phyloP scores from a whole-genome alignment of 768 basidiomycete species.

The Dioszegia aurantiaca region DNA sequence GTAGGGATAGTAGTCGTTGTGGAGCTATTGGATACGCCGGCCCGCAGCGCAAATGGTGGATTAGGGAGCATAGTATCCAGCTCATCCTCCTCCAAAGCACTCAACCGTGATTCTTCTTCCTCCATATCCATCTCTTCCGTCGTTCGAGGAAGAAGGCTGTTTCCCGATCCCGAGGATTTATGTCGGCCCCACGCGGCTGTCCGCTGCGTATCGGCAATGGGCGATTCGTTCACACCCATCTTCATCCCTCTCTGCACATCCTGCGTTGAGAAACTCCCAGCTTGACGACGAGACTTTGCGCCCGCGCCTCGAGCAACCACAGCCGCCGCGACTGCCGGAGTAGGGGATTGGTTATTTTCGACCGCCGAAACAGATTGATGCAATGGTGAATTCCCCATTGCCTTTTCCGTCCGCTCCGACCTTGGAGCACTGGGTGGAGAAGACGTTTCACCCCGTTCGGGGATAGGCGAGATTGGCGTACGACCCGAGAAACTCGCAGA shows the following conservation, averaged over 20 bases:
- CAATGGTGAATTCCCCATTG: conserved; percentile 19
- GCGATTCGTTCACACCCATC: conserved; percentile 40
- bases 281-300: conserved; percentile 67
- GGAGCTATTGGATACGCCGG: conserved; percentile 20
- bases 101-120: conserved; percentile 21
- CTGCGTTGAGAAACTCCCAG: conserved; percentile 90
- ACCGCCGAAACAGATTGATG: conserved; percentile 10
- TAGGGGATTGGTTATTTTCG: conserved; percentile 1
- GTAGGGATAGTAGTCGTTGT: conserved; percentile 11
- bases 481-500: conserved; percentile 43
- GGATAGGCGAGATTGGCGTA: conserved; percentile 53
- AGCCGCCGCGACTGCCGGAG: not conserved
- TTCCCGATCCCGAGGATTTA: conserved; percentile 30
- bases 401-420: conserved; percentile 9
- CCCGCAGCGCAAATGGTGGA: conserved; percentile 10
- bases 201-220: not conserved
- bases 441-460: conserved; percentile 50
- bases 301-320: conserved; percentile 3
- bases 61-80: conserved; percentile 15
- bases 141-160: conserved; percentile 14
- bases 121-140: conserved; percentile 30
- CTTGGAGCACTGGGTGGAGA: conserved; percentile 33
- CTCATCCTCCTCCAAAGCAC: conserved; percentile 11
- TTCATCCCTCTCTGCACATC: conserved; percentile 85
- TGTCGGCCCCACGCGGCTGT: conserved; percentile 26